phyloP scores from a whole-genome alignment of 495 filamentous ascomycete species.

The Aspergillus sclerotiicarbonarius region DNA sequence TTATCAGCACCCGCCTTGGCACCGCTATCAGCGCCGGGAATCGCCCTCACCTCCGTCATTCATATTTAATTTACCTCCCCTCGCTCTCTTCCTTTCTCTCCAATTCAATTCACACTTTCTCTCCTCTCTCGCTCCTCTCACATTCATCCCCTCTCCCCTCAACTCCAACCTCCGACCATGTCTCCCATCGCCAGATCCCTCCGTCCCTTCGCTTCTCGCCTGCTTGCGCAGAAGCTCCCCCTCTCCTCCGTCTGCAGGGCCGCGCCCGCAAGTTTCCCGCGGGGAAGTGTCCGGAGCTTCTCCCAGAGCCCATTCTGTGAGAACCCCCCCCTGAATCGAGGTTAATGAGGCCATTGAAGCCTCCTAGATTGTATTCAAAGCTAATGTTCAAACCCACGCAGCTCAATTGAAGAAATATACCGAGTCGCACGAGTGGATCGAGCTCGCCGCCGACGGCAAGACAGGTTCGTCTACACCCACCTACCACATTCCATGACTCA shows the following conservation, averaged over 20 bases:
- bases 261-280: slow-evolving; percentile 49
- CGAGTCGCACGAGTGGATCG: slow-evolving; percentile 97
- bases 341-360: slow-evolving; percentile 7
- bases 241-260: slow-evolving; percentile 33
- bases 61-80: slow-evolving; percentile 27
- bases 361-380: slow-evolving; percentile 11
- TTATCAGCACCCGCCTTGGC: slow-evolving; percentile 30
- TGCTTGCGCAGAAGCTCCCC: slow-evolving; percentile 44
- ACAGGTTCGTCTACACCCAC: slow-evolving; percentile 30
- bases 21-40: slow-evolving; percentile 13
- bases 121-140: slow-evolving; percentile 16
- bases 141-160: slow-evolving; percentile 8
- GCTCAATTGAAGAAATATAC: slow-evolving; percentile 81
- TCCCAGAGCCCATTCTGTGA: slow-evolving; percentile 47
- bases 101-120: slow-evolving; percentile 20
- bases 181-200: slow-evolving; percentile 38
- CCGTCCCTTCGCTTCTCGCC: slow-evolving; percentile 45
- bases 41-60: slow-evolving; percentile 19
- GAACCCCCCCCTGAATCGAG: slow-evolving; percentile 19
- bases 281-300: slow-evolving; percentile 48
- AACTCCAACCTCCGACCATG: slow-evolving; percentile 28
- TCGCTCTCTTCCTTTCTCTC: slow-evolving; percentile 27
- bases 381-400: slow-evolving; percentile 31
- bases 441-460: slow-evolving; percentile 71
- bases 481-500: not conserved